These are phyloP conservation scores for Tetrahymena elliotti DNA, from an alignment of 73 alveolate species.

Conservation along the genomic window DNA sequence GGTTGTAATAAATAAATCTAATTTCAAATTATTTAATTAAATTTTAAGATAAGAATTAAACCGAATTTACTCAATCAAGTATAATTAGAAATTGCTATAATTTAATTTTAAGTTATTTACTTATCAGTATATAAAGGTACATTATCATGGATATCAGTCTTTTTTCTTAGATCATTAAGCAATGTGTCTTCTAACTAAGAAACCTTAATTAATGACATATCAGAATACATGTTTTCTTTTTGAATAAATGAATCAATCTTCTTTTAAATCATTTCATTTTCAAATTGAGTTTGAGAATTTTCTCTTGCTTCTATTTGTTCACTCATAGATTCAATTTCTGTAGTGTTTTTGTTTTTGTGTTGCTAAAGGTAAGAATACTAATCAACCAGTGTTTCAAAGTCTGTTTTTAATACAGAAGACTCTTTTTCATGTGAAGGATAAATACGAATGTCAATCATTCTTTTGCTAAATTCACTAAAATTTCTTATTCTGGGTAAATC, in stretches of 20 bases:
- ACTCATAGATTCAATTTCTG: background rate
- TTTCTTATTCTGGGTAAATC: conserved; percentile 11
- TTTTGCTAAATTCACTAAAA: background rate
- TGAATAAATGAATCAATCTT: background rate
- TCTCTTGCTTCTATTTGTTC: background rate
- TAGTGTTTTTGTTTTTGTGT: background rate
- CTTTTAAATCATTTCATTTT: background rate
- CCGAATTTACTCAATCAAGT: background rate
- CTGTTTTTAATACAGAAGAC: background rate
- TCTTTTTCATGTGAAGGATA: background rate
- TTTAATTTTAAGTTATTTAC: background rate
- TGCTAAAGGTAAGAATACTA: background rate
- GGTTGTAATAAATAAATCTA: background rate
- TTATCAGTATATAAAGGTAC: background rate
- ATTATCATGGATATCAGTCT: background rate
- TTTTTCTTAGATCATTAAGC: background rate
- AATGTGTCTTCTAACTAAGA: background rate
- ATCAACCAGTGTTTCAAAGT: background rate
- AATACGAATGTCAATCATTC: background rate
- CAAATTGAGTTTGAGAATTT: background rate
- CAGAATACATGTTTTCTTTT: background rate
- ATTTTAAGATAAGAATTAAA: background rate
- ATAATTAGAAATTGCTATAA: background rate
- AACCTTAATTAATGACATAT: background rate
- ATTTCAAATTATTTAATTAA: background rate